Percentiles rank a stretch among this genome's conserved stretches.
phyloP scores from a whole-genome alignment of 192 early-diverging fungal species.

The Rhizophagus clarus region DNA sequence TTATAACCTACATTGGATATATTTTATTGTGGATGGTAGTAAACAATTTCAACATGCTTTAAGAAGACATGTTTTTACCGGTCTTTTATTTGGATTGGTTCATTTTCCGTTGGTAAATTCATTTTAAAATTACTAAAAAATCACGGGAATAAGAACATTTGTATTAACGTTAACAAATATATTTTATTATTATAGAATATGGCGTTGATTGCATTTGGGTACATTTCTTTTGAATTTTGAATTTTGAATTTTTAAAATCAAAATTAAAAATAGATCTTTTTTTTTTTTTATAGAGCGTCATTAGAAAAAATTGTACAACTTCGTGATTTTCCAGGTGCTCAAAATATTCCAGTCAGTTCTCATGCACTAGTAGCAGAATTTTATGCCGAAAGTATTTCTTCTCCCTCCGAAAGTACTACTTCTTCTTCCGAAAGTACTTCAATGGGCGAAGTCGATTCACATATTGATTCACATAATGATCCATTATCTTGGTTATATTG shows the following conservation, averaged over 20 bases:
- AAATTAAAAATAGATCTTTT: neutral
- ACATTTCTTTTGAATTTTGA: neutral
- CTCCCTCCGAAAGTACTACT: too few species aligned
- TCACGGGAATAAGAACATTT: neutral
- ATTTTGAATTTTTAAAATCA: neutral
- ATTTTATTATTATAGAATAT: slow-evolving; percentile 11
- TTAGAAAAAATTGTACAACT: slow-evolving; percentile 7
- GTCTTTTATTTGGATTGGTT: slow-evolving; percentile 31
- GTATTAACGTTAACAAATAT: neutral
- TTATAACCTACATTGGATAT: slow-evolving; percentile 46
- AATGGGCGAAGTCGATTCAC: too few species aligned
- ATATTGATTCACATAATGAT: neutral
- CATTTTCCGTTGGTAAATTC: slow-evolving; percentile 35
- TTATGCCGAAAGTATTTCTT: too few species aligned
- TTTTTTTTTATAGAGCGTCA: slow-evolving; percentile 11
- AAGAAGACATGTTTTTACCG: slow-evolving; percentile 38
- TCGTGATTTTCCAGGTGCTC: slow-evolving; percentile 22
- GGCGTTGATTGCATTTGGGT: slow-evolving; percentile 30
- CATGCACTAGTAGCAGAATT: neutral
- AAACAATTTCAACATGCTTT: slow-evolving; percentile 42
- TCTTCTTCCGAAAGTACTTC: too few species aligned
- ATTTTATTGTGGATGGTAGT: slow-evolving; percentile 44
- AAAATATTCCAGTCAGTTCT: neutral
- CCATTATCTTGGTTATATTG: slow-evolving; percentile 23
- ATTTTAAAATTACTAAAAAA: neutral